A percentile compares a stretch with the other conserved stretches of the same genome.
Evolutionary conservation across 1,284 basidiomycete genomes (phyloP).

Genomic region (Uromyces viciae-fabae): DNA sequence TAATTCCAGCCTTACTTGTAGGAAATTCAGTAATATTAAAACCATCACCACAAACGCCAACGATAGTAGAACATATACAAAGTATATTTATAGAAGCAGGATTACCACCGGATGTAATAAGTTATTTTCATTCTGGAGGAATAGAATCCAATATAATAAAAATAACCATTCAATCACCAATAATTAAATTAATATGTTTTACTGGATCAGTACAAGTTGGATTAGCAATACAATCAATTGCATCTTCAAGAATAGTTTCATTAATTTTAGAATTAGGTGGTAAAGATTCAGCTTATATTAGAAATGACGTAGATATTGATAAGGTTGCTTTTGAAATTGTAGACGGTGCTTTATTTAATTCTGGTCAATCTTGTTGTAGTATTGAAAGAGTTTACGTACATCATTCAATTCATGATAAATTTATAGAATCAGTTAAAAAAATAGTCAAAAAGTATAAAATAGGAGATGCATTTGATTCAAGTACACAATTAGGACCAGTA

Average conservation of each 20-base stretch:
- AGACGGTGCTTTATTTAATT: constrained; percentile 94
- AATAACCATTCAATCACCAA: constrained; percentile 65
- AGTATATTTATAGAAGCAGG: constrained; percentile 68
- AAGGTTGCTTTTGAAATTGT: constrained; percentile 81
- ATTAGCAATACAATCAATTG: constrained; percentile 64
- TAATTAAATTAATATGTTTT: constrained; percentile 78
- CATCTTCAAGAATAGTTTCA: constrained; percentile 64
- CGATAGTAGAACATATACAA: constrained; percentile 76
- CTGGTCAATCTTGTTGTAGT: constrained; percentile 85
- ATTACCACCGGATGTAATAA: constrained; percentile 70
- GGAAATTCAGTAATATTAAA: constrained; percentile 88
- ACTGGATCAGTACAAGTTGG: constrained; percentile 72
- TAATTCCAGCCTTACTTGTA: constrained; percentile 79
- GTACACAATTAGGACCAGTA: constrained; percentile 82
- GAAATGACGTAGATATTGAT: constrained; percentile 74
- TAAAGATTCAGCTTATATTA: constrained; percentile 91
- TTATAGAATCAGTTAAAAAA: constrained; percentile 59
- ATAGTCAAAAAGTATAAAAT: constrained; percentile 63
- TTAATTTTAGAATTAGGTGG: constrained; percentile 72
- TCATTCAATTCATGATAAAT: constrained; percentile 71
- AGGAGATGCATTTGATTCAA: constrained; percentile 72
- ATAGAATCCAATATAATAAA: constrained; percentile 60
- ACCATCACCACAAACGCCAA: constrained; percentile 88
- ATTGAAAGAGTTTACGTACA: constrained; percentile 92
- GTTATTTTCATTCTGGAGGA: constrained; percentile 68